These are phyloP conservation scores for Nitzschia sp. DNA, from an alignment of 108 stramenopile genomes.

Conservation along the genomic window DNA sequence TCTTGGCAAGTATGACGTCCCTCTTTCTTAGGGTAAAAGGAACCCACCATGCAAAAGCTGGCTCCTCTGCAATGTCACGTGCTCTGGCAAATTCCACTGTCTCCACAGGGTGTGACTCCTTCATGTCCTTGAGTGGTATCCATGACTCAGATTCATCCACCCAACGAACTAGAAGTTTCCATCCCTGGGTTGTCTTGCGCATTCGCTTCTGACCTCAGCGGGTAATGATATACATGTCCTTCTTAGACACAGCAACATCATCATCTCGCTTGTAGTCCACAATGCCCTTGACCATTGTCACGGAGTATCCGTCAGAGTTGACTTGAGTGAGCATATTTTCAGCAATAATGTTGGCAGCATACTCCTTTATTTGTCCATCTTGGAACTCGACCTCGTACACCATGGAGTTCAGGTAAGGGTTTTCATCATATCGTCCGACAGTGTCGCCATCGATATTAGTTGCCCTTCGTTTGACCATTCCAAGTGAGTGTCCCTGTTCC, in stretches of 20 bases:
- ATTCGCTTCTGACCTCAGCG: not conserved
- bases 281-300: slow-evolving; percentile 14
- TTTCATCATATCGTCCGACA: slow-evolving; percentile 33
- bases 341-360: slow-evolving; percentile 56
- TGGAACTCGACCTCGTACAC: slow-evolving; percentile 49
- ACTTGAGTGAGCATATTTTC: slow-evolving; percentile 25
- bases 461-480: slow-evolving; percentile 26
- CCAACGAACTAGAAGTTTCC: slow-evolving; percentile 47
- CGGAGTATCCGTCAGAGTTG: slow-evolving; percentile 35
- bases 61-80: slow-evolving; percentile 25
- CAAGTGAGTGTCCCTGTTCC: slow-evolving; percentile 8
- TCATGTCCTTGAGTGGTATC: slow-evolving; percentile 36
- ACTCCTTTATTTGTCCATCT: slow-evolving; percentile 50
- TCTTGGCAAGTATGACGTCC: slow-evolving; percentile 20
- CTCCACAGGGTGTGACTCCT: slow-evolving; percentile 59
- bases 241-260: slow-evolving; percentile 2
- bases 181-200: slow-evolving; percentile 55
- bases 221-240: not conserved
- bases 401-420: slow-evolving; percentile 41
- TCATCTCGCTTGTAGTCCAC: slow-evolving; percentile 20
- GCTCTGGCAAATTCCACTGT: slow-evolving; percentile 55
- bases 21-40: slow-evolving; percentile 20
- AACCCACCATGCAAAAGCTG: slow-evolving; percentile 64
- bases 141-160: slow-evolving; percentile 36
- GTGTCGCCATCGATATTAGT: slow-evolving; percentile 33